These are phyloP conservation scores for Marchantia polymorpha DNA, from an alignment of 225 moss, liverwort and hornwort genomes.

Conservation along the genomic window DNA sequence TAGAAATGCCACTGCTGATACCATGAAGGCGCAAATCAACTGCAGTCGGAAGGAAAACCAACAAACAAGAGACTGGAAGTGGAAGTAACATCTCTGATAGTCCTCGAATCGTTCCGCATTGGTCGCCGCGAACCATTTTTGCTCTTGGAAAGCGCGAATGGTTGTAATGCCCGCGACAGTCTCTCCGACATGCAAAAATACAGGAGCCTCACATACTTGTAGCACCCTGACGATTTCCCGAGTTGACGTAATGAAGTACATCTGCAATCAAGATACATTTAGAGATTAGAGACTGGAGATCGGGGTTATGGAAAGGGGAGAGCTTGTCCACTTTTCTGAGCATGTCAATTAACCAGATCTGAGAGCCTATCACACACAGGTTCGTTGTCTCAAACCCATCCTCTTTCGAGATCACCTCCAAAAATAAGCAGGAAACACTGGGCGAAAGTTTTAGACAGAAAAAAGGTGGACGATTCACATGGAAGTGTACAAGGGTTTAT, in stretches of 20 bases:
- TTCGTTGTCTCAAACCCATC: no score
- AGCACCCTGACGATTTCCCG: slow-evolving; percentile 26
- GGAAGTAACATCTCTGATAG: slow-evolving; percentile 33
- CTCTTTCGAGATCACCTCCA: no score
- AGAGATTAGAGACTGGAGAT: not conserved
- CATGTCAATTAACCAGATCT: no score
- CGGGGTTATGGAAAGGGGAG: no score
- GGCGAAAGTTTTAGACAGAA: no score
- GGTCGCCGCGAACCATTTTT: slow-evolving; percentile 21
- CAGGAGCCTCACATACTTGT: slow-evolving; percentile 32
- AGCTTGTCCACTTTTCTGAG: no score
- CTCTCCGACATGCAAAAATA: slow-evolving; percentile 34
- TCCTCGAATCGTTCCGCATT: slow-evolving; percentile 22
- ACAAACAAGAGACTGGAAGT: not conserved
- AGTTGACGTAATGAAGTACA: slow-evolving; percentile 7
- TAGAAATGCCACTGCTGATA: slow-evolving; percentile 10
- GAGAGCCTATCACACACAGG: no score
- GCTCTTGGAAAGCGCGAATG: slow-evolving; percentile 33
- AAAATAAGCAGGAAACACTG: no score
- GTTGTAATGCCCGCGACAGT: slow-evolving; percentile 26
- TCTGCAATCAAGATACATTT: slow-evolving; percentile 1
- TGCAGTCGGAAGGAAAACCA: slow-evolving; percentile 31
- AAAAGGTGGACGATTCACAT: no score
- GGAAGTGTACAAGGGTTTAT: not conserved
- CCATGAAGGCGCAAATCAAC: slow-evolving; percentile 12